These are phyloP conservation scores for Ilyonectria robusta DNA, from an alignment of 2,329 filamentous ascomycete genomes.

Conservation along the genomic window DNA sequence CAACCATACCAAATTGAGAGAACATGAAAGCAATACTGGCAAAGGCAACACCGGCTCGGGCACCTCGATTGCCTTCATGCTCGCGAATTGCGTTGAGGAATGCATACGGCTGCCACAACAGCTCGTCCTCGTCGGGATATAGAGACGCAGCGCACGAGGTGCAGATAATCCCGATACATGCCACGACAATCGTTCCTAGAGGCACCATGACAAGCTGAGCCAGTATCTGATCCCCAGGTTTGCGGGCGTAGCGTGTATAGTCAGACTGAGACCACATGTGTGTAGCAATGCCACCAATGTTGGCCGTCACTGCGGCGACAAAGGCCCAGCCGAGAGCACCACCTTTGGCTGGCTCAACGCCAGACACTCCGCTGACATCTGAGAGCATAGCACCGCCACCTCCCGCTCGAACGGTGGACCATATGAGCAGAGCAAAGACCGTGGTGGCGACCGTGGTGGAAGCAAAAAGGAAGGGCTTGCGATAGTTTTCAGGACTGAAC, in stretches of 20 bases:
- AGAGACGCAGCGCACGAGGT: constrained; percentile 48
- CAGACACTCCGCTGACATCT: constrained; percentile 32
- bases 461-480: constrained; percentile 44
- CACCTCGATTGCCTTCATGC: constrained; percentile 10
- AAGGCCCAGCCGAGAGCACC: constrained; percentile 45
- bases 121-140: constrained; percentile 39
- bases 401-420: constrained; percentile 47
- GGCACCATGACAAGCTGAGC: constrained; percentile 48
- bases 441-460: constrained; percentile 43
- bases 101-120: constrained; percentile 48
- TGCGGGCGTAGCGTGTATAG: constrained; percentile 49
- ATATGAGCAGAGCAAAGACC: constrained; percentile 50
- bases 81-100: constrained; percentile 40
- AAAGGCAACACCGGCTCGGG: constrained; percentile 30
- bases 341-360: constrained; percentile 38
- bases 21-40: constrained; percentile 35
- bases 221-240: constrained; percentile 46
- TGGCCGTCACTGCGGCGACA: constrained; percentile 47
- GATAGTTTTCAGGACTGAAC: constrained; percentile 46
- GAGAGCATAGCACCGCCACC: constrained; percentile 44
- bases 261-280: constrained; percentile 50
- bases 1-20: constrained; percentile 32
- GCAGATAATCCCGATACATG: constrained; percentile 48
- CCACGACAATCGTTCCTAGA: constrained; percentile 37
- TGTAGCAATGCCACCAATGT: constrained; percentile 48